Base-by-base conservation (phyloP, 2,329 filamentous ascomycete species). In the Chrysoporthe cubensis region DNA sequence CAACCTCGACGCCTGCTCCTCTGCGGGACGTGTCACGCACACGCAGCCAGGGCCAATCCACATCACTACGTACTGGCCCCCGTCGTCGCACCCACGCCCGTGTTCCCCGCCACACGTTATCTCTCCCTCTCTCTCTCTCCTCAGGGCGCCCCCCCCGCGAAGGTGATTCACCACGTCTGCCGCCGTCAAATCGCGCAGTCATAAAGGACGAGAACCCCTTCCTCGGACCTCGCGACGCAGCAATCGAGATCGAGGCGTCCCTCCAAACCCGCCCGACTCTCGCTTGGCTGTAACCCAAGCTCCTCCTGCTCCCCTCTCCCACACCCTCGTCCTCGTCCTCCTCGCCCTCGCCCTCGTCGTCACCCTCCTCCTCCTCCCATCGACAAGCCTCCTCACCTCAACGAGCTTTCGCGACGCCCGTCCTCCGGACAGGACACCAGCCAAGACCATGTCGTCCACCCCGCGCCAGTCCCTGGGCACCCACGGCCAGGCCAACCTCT, bases 401-500 rank as follows among this genome's bases (percentile, higher is more conserved):
- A 26, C 26, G 26, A 26, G 26, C 26, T 2, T 2, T 26, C 26
- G 26, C 26, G 26, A 26, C 26, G 26, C 26, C 26, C 26, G 26
- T 26, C 26, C 26, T 26, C 26, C 26, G 26, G 26, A 26, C 26
- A 26, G 26, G 26, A 26, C 26, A 26, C 26, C 26, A 26, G 26
- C 11, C 40, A 42, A 40, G n/a, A 64, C 26, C 26, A 26, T 59
- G 65, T 43, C 60, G n/a, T 18, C 34, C 32, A 61, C 48, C 26
- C 40, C 68, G 40, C 61, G 50, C n/a, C 65, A 62, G 18, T 16
- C 7, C 37, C 88, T 88, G 83, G 83, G 82, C 74, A 87, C 85
- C 72, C 66, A 70, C 58, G 68, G 68, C 44, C 85, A 87, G 75
- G 85, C 87, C 69, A 90, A 89, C 76, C 91, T 99, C 75, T 97